A percentile compares a stretch with the other conserved stretches of the same genome.
Conservation (phyloP, 768 basidiomycete genomes). For the Psilocybe cyanescens region DNA sequence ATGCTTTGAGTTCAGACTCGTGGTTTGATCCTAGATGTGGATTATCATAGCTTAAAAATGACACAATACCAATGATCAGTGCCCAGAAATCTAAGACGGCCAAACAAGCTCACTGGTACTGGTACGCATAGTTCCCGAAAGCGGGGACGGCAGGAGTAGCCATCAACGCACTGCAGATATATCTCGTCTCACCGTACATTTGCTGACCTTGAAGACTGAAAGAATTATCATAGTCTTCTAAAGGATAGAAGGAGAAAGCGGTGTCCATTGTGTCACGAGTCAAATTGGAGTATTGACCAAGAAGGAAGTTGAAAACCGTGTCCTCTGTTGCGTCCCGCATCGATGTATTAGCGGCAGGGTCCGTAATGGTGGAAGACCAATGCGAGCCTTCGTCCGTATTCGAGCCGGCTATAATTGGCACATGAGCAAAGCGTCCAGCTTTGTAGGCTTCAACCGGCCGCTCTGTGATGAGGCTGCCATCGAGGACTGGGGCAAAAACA, state of each 20-base stretch:
- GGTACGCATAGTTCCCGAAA: slow-evolving; percentile 25
- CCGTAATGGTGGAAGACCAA: slow-evolving; percentile 37
- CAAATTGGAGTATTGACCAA: slow-evolving; percentile 37
- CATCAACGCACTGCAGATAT: slow-evolving; percentile 43
- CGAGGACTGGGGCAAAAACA: slow-evolving; percentile 39
- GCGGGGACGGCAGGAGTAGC: slow-evolving; percentile 30
- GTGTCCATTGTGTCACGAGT: slow-evolving; percentile 28
- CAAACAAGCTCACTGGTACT: slow-evolving; percentile 36
- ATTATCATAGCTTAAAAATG: slow-evolving; percentile 40
- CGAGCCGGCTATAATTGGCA: slow-evolving; percentile 43
- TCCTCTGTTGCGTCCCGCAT: slow-evolving; percentile 36
- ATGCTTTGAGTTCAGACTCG: slow-evolving; percentile 38
- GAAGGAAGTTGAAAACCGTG: slow-evolving; percentile 43
- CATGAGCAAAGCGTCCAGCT: slow-evolving; percentile 35
- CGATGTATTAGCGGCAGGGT: slow-evolving; percentile 40
- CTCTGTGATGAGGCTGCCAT: slow-evolving; percentile 34
- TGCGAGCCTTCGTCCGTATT: slow-evolving; percentile 45
- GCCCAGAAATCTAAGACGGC: background rate
- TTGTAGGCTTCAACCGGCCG: slow-evolving; percentile 41
- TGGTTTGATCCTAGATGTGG: slow-evolving; percentile 42
- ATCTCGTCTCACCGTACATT: slow-evolving; percentile 48
- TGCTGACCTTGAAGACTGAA: slow-evolving; percentile 43
- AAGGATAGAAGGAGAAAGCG: slow-evolving; percentile 35
- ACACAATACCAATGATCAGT: background rate
- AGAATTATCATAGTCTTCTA: slow-evolving; percentile 32